Base-by-base conservation (phyloP, 2,329 filamentous ascomycete species). In the Verticillium longisporum region DNA sequence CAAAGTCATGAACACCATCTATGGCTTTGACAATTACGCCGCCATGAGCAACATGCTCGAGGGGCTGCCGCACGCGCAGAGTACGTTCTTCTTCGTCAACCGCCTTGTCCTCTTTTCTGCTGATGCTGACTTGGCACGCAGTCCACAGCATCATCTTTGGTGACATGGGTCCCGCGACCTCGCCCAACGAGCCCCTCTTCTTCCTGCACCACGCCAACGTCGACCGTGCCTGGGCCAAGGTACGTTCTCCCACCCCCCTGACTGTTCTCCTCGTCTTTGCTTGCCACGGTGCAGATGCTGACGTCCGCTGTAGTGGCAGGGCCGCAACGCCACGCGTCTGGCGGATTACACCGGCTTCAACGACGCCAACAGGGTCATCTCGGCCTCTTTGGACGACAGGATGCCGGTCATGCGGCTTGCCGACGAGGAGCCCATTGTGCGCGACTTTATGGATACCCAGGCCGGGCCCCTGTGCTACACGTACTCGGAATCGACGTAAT, bases 171-270 rank as follows among this genome's bases (percentile, higher is more conserved):
- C 67, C 67, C 1, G 55, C 67, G n/a, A 69, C 67, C n/a, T 67
- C 61, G 5, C 68, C 69, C 3, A 67, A 67, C 21, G 70, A 73
- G 55, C 67, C 68, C 31, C 41, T 73, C 0, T 72, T 72, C 57
- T 72, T 66, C 63, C 58, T 73, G 0, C 69, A 72, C 14, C 71
- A 72, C 1, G 63, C 65, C 45, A 70, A 72, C 11, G 64, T 72
- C 2, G 71, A 73, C 60, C 65, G 67, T 1, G 61, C 63, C 13
- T 72, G 69, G 67, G 68, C 61, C 14, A 61, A 61, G 60, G 61
- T 63, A 37, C 13, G 58, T 36, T n/a, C 26, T 26, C 26, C 26
- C 26, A 3, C 26, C 26, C 3, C 26, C 26, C 26, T 26, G 26
- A 26, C 26, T 26, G 26, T 26, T 3, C 2, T 2, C 26, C 26